phyloP scores from a whole-genome alignment of 2,329 filamentous ascomycete genomes.

The Metarhizium album region DNA sequence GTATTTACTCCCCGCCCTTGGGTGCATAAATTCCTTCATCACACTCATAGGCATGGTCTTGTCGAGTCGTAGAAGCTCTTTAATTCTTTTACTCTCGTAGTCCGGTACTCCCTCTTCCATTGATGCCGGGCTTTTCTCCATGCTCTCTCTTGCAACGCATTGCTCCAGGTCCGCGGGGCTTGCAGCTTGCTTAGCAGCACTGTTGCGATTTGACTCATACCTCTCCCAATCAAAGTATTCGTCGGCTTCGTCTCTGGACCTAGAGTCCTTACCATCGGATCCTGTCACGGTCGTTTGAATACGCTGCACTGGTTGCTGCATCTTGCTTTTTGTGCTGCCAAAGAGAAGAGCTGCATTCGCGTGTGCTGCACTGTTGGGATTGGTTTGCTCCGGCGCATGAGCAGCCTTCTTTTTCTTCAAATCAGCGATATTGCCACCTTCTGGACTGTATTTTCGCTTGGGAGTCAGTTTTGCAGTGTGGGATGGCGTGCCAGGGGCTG shows the following conservation, averaged over 20 bases:
- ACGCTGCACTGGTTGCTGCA: background rate
- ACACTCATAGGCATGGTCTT: conserved; percentile 1
- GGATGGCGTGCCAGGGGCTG: background rate
- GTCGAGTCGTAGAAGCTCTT: background rate
- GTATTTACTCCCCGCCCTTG: conserved; percentile 1
- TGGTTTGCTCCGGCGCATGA: background rate
- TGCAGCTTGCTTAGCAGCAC: background rate
- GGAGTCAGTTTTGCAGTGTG: background rate
- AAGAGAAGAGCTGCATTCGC: no score
- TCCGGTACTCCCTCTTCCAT: background rate
- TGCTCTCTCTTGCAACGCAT: background rate
- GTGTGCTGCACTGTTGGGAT: no score
- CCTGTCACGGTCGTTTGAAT: background rate
- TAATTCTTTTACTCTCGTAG: background rate
- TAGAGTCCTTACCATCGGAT: background rate
- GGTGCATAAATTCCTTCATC: conserved; percentile 5
- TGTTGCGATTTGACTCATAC: background rate
- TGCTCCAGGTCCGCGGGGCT: background rate
- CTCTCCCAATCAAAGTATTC: background rate
- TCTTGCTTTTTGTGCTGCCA: background rate
- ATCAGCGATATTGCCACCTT: no score
- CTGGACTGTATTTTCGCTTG: background rate
- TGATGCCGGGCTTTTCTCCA: background rate
- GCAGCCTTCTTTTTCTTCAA: background rate
- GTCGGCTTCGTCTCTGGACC: background rate